Conservation (phyloP, 2,329 filamentous ascomycete genomes). For the Emergomyces pasteurianus region DNA sequence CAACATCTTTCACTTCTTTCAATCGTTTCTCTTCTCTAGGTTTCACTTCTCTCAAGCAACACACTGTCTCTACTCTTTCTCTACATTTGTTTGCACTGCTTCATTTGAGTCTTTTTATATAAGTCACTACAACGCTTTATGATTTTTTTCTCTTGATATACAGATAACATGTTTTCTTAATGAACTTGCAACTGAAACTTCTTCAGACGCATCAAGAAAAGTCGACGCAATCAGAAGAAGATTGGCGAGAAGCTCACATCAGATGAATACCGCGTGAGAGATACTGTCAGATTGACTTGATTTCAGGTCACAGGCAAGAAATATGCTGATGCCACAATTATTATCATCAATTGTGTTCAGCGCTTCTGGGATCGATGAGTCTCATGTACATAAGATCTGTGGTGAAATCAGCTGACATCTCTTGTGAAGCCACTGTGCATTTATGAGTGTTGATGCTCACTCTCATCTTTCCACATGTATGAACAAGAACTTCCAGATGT, state of each 20-base stretch:
- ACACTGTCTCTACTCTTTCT: neutral
- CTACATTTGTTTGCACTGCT: neutral
- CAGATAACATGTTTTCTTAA: neutral
- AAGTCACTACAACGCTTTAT: too few relatives aligned
- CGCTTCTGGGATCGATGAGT: constrained; percentile 4
- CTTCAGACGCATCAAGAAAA: neutral
- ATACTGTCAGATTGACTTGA: neutral
- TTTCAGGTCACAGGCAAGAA: constrained; percentile 2
- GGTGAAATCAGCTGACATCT: too few relatives aligned
- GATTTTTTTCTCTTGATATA: neutral
- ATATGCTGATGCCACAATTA: constrained; percentile 4
- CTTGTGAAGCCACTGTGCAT: too few relatives aligned
- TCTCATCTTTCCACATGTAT: too few relatives aligned
- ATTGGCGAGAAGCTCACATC: neutral
- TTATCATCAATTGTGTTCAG: constrained; percentile 3
- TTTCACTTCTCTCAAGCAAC: too few relatives aligned
- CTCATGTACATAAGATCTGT: too few relatives aligned
- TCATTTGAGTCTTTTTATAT: neutral
- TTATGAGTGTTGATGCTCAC: too few relatives aligned
- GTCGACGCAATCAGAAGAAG: neutral
- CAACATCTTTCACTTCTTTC: neutral
- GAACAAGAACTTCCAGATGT: too few relatives aligned
- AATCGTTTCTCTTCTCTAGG: neutral
- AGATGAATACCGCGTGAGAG: constrained; percentile 1
- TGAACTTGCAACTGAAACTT: neutral